Evolutionary conservation across 2,329 filamentous ascomycete genomes (phyloP).

Genomic region (Fusarium redolens): DNA sequence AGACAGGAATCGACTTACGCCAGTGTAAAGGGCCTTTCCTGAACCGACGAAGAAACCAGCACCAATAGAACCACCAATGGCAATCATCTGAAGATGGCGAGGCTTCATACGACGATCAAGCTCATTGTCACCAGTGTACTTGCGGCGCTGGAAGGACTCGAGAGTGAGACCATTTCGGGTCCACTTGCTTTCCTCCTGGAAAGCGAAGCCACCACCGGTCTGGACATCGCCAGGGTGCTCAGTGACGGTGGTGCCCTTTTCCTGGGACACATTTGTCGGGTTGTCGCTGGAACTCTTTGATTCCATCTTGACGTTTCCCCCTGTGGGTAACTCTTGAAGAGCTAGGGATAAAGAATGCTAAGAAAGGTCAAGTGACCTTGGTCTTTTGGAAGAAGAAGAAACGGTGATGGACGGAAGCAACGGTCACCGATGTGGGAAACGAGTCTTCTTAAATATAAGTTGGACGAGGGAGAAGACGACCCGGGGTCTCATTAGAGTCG

Average conservation of each 20-base stretch:
- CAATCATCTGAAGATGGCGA: slow-evolving; percentile 72
- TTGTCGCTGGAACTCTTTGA: slow-evolving; percentile 35
- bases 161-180: slow-evolving; percentile 45
- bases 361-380: slow-evolving; percentile 32
- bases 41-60: slow-evolving; percentile 73
- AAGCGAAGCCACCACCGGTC: slow-evolving; percentile 34
- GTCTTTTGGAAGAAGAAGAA: slow-evolving; percentile 20
- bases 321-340: slow-evolving; percentile 3
- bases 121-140: slow-evolving; percentile 41
- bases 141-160: slow-evolving; percentile 41
- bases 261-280: slow-evolving; percentile 37
- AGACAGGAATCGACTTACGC: slow-evolving; percentile 47
- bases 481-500: slow-evolving; percentile 10
- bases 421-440: slow-evolving; percentile 9
- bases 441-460: slow-evolving; percentile 36
- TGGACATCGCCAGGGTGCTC: slow-evolving; percentile 31
- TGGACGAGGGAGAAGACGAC: slow-evolving; percentile 6
- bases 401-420: slow-evolving; percentile 13
- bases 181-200: slow-evolving; percentile 33
- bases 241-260: slow-evolving; percentile 37
- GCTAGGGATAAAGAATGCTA: slow-evolving; percentile 22
- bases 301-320: slow-evolving; percentile 35
- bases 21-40: slow-evolving; percentile 62
- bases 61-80: slow-evolving; percentile 70
- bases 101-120: slow-evolving; percentile 63